Base-by-base conservation (phyloP, 768 basidiomycete genomes). In the Mycena venus region DNA sequence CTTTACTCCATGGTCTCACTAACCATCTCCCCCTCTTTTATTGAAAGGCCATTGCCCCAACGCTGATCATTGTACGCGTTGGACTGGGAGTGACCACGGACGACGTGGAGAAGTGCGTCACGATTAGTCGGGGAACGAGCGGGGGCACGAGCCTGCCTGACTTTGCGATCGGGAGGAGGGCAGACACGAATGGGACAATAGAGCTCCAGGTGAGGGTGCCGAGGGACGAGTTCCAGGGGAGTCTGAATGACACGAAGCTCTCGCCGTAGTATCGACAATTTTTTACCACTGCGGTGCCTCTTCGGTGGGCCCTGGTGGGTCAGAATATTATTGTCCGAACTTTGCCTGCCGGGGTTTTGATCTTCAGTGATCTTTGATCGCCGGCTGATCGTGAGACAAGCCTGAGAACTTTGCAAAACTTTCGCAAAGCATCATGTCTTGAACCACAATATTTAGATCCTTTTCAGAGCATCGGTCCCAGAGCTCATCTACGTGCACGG, bases 61-160 rank as follows among this genome's bases (percentile, higher is more conserved):
- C 68, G 29, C 68, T 69, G 6, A 69, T 69, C 51, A 69, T 69
- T 2, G 68, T 69, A 17, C 68, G 68, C 31, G 56, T 69, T 27
- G 68, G 68, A 8, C 23, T 69, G 3, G 56, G 68, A 12, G 68
- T 69, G 19, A 69, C 56, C 29, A 60, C 68, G 3, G 68, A 69
- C 56, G 56, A 69, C 56, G 53, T 69, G 12, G 68, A 69, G 5
- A 42, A 44, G 38, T 56, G 53, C 66, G 29, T 68, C 25, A 55
- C 66, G 23, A 58, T 65, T 11, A 65, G 63, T 25, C 63, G 47
- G 17, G 55, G 55, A 32, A 32, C 55, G 17, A 65, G 63, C 49
- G 47, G 31, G n/a, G 55, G 55, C 3, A 32, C 31, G 19, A 58
- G 29, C 19, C 55, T 58, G 2, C 55, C 55, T 1, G 8, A n/a